Evolutionary conservation across 169 alveolate genomes (phyloP), one percentile per base, ranked within the genome.

Genomic region (Plasmodium gonderi): DNA sequence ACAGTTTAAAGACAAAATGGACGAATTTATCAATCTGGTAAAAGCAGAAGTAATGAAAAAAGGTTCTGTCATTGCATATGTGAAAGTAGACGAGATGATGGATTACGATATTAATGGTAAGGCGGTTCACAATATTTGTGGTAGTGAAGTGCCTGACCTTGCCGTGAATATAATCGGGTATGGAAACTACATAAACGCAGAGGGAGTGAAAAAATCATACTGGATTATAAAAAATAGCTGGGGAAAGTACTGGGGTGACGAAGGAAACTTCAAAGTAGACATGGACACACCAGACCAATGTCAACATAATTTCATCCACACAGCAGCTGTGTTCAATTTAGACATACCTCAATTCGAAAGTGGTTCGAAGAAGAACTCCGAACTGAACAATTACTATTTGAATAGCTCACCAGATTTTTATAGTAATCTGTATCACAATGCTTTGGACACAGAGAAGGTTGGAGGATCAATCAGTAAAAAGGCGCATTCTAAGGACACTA

Each of bases 141-240:
- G 89, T 36, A 17, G 33, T 51, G 45, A 36, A n/a, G 67, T 26
- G 23, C 91, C 74, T 2, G 93, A 83, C 40, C 91, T 31, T 33
- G 87, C 91, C 9, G 79, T 91, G 74, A 82, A 64, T 7, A 78
- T 82, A 33, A 82, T 91, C 11, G 93, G 95, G 5, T 91, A 82
- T 47, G 95, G 95, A 4, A 72, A 49, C 0, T 91, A 82, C 26
- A n/a, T 83, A 7, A 60, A 47, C 47, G n/a, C 29, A 14, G 26
- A 65, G n/a, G 87, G 72, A 6, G n/a, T 47, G 40, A 72, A 44
- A 11, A 77, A 77, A 5, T 33, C 83, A 7, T 81, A 81, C 31
- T 81, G 80, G 81, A 0, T 68, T 1, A 31, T 81, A 0, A 23
- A 64, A 67, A 67, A 81, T 14, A 81, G 91, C 44, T 81, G 91